Base-by-base conservation (phyloP, 495 filamentous ascomycete species). In the Podospora pseudocomata region DNA sequence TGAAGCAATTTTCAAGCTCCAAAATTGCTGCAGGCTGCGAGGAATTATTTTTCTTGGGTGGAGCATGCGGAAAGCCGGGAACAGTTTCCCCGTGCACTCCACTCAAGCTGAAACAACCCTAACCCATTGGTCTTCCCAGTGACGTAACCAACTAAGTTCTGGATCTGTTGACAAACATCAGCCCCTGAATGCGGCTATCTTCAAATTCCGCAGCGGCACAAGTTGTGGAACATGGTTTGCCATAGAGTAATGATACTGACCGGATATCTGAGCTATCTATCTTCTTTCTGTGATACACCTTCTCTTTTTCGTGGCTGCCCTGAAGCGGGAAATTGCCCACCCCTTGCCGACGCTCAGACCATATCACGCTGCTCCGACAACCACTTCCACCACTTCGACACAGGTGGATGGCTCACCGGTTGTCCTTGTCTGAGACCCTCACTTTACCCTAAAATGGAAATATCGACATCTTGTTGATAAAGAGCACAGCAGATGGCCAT, bases 71-170 rank as follows among this genome's bases (percentile, higher is more conserved):
- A 49, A 49, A 49, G 7, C 39, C 39, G 39, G 39, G 9, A 49
- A 49, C 6, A 11, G 39, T 49, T 49, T 49, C 39, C 39, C 39
- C 39, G 39, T 49, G 39, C 39, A 49, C 39, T 49, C 39, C 39
- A 49, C 39, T 49, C 39, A 49, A 49, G 5, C 9, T 49, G 39
- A 49, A 32, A 32, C 30, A 66, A 13, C 64, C 64, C 64, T 66
- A 66, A 66, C 64, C 64, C 64, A 26, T 6, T 54, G 18, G 49
- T 58, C 30, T 57, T 23, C 39, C 39, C 39, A 13, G 9, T 49
- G 39, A 49, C 39, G 39, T 49, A 49, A 13, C 15, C 9, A 3
- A 49, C 39, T 11, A 49, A 49, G 39, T 11, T 49, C 39, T 9
- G 39, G 39, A 11, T 11, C 7, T 49, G 39, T 49, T 49, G 39